Conservation (phyloP, 495 filamentous ascomycete species). For the Talaromyces liani region DNA sequence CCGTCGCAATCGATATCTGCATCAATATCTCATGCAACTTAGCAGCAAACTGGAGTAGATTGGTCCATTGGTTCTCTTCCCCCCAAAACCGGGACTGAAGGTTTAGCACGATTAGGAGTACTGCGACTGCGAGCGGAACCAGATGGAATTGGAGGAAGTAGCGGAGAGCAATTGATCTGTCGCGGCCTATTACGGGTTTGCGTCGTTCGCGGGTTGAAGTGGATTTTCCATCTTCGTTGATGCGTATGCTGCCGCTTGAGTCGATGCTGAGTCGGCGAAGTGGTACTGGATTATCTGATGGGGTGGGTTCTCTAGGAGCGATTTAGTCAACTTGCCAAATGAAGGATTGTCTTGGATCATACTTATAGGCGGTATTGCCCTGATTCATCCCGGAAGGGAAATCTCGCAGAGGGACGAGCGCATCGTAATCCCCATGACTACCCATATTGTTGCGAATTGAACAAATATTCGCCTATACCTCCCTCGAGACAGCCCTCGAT, state of each 20-base stretch:
- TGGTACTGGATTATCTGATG: not conserved
- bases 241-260: constrained; percentile 5
- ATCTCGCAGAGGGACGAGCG: not conserved
- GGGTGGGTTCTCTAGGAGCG: not conserved
- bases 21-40: constrained; percentile 6
- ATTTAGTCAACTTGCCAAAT: not conserved
- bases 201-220: not conserved
- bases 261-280: not conserved
- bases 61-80: not conserved
- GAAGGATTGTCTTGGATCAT: not conserved
- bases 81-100: not conserved
- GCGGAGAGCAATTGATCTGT: not conserved
- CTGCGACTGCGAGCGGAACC: not conserved
- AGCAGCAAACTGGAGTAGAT: not conserved
- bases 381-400: not conserved
- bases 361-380: not conserved
- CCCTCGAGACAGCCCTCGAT: not conserved
- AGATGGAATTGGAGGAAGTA: not conserved
- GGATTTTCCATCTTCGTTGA: not conserved
- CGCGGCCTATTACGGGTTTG: not conserved
- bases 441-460: not conserved
- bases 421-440: not conserved
- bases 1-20: constrained; percentile 1
- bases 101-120: not conserved
- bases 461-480: not conserved